Evolutionary conservation across 1,284 basidiomycete genomes (phyloP), one percentile per base, ranked within the genome.

Genomic region (Puccinia hordei): DNA sequence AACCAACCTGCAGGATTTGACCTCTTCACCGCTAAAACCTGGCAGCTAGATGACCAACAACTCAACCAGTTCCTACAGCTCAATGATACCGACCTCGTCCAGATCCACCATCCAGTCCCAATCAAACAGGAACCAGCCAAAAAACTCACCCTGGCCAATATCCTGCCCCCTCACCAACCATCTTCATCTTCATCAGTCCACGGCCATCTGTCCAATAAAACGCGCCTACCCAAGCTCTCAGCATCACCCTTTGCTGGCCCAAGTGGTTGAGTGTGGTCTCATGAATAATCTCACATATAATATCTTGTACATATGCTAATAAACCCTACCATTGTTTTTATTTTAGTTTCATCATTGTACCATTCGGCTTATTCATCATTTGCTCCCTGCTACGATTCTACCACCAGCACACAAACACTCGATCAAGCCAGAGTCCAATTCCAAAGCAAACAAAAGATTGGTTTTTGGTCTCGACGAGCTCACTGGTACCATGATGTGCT

Each of bases 301-400:
- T n/a, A 35, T 15, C 44, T 24, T n/a, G 5, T 33, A 65, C 15
- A 65, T 15, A 22, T 63, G 13, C 46, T 41, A n/a, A 41, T 24
- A 19, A n/a, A 17, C 17, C 24, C 8, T 27, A 2, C 55, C 44
- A 33, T n/a, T n/a, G n/a, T n/a, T n/a, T 38, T 53, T 46, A 15
- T 53, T 41, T 65, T n/a, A 80, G 78, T 73, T 27, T 38, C 69
- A 30, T 80, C 71, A 12, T 65, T 80, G 4, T 80, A 80, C 38
- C 73, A 80, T 51, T 80, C 78, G 44, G 66, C 78, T 33, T 80
- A 73, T 66, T 80, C 78, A n/a, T 80, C 78, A 41, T 80, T 80
- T 66, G 78, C 69, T 27, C 78, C 78, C 9, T 72, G 46, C 33
- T 73, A 80, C 27, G 78, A 80, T 57, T 80, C 78, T 33, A 73